Conservation (phyloP, 345 rosid species). For the Heritiera fomes region DNA sequence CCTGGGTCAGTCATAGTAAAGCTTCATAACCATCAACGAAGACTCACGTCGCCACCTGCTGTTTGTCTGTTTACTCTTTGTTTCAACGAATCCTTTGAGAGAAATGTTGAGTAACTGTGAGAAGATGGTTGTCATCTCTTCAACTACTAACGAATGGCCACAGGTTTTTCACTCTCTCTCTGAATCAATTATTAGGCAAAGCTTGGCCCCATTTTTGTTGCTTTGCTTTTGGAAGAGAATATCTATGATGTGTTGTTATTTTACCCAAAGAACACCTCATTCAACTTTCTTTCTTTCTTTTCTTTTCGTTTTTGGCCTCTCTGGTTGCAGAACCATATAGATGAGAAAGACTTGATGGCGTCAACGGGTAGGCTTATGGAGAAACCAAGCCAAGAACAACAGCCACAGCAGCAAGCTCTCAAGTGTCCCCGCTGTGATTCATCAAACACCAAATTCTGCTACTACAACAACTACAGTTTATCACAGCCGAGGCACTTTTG, state of each 20-base stretch:
- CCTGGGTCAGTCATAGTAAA: not conserved
- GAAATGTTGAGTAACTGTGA: slow-evolving; percentile 62
- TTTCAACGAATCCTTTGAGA: slow-evolving; percentile 54
- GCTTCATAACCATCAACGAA: slow-evolving; percentile 36
- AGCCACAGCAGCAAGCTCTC: slow-evolving; percentile 40
- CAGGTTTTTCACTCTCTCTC: slow-evolving; percentile 43
- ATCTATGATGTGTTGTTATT: slow-evolving; percentile 32
- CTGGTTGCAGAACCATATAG: slow-evolving; percentile 43
- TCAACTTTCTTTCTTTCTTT: slow-evolving; percentile 23
- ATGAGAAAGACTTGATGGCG: slow-evolving; percentile 56
- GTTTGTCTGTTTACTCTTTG: slow-evolving; percentile 69
- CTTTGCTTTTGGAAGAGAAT: slow-evolving; percentile 46
- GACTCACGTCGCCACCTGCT: slow-evolving; percentile 65
- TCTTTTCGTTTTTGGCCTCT: slow-evolving; percentile 17
- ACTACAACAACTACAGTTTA: slow-evolving; percentile 80
- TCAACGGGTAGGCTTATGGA: slow-evolving; percentile 46
- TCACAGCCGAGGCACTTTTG: slow-evolving; percentile 73
- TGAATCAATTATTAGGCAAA: slow-evolving; percentile 34
- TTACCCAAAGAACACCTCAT: slow-evolving; percentile 31
- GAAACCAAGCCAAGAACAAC: slow-evolving; percentile 38
- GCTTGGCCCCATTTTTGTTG: slow-evolving; percentile 33
- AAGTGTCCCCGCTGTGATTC: slow-evolving; percentile 84
- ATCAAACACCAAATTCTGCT: slow-evolving; percentile 72
- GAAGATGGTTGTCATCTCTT: slow-evolving; percentile 57
- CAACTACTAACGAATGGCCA: slow-evolving; percentile 70